Evolutionary conservation across 306 rosid genomes (phyloP).

Genomic region (Vigna mungo): DNA sequence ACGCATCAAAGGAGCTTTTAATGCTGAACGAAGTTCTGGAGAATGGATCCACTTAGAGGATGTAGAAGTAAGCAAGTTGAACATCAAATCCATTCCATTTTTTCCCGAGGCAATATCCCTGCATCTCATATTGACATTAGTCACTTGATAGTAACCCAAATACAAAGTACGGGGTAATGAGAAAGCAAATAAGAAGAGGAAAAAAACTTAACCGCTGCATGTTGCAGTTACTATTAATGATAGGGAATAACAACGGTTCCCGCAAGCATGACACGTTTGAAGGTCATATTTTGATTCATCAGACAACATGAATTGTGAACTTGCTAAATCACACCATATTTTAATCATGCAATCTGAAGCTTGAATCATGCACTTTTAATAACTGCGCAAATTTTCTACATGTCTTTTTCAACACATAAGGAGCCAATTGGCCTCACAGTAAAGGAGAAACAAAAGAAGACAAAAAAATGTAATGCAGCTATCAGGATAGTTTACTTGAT

Average conservation of each 20-base stretch:
- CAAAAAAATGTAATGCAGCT: conserved; percentile 9
- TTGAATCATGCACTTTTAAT: neutral
- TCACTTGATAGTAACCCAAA: conserved; percentile 16
- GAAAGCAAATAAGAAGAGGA: neutral
- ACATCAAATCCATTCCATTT: conserved; percentile 78
- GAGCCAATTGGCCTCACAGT: neutral
- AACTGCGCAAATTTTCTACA: neutral
- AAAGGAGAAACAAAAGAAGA: neutral
- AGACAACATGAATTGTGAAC: neutral
- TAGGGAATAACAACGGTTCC: neutral
- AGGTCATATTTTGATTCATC: neutral
- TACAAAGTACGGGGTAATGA: conserved; percentile 17
- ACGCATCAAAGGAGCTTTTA: conserved; percentile 72
- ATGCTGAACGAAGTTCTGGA: conserved; percentile 57
- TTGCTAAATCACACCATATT: neutral
- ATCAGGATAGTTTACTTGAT: conserved; percentile 22
- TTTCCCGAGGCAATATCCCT: conserved; percentile 69
- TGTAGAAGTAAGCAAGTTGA: conserved; percentile 73
- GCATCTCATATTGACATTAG: conserved; percentile 46
- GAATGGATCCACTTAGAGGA: conserved; percentile 76
- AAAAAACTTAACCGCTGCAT: neutral
- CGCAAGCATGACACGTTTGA: neutral
- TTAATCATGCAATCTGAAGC: neutral
- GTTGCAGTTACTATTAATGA: neutral
- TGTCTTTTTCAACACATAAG: conserved; percentile 24